A percentile compares a stretch with the other conserved stretches of the same genome.
phyloP scores from a whole-genome alignment of 1,139 yeast genomes.

The Hanseniaspora sp. region DNA sequence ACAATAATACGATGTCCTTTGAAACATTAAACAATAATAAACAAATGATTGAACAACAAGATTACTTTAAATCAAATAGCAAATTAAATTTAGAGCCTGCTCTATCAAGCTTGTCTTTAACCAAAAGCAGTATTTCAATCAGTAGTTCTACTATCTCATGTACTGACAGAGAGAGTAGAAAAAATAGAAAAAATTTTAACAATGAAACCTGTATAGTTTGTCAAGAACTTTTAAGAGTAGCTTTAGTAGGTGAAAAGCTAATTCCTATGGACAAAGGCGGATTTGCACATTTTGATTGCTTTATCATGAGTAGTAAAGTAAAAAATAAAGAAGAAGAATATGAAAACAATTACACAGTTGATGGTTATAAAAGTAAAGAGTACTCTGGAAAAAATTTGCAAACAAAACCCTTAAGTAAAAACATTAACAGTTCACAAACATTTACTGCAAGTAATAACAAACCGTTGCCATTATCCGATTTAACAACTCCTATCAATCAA shows the following conservation, averaged over 20 bases:
- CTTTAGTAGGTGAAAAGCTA: constrained; percentile 30
- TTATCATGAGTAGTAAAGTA: not conserved
- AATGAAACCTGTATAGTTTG: constrained; percentile 30
- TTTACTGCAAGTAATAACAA: constrained; percentile 22
- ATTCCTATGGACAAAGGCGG: constrained; percentile 30
- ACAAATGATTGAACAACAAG: not conserved
- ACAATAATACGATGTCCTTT: too few species aligned
- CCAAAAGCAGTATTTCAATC: constrained; percentile 5
- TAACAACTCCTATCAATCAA: constrained; percentile 8
- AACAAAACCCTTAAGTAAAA: too few species aligned
- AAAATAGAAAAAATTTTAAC: constrained; percentile 21
- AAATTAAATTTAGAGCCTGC: constrained; percentile 22
- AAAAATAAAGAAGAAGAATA: not conserved
- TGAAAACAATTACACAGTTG: not conserved
- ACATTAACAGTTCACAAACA: not conserved
- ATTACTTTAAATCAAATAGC: constrained; percentile 17
- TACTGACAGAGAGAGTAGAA: constrained; percentile 17
- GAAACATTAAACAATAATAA: too few species aligned
- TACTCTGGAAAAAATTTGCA: too few species aligned
- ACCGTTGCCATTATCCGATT: constrained; percentile 17
- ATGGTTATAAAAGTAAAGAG: constrained; percentile 21
- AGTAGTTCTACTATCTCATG: not conserved
- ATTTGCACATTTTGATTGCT: constrained; percentile 26
- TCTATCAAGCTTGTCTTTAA: not conserved
- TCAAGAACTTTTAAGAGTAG: constrained; percentile 28